Percentiles rank a stretch among this genome's conserved stretches.
Evolutionary conservation across 1,284 basidiomycete genomes (phyloP).

Genomic region (Flammula alnicola): DNA sequence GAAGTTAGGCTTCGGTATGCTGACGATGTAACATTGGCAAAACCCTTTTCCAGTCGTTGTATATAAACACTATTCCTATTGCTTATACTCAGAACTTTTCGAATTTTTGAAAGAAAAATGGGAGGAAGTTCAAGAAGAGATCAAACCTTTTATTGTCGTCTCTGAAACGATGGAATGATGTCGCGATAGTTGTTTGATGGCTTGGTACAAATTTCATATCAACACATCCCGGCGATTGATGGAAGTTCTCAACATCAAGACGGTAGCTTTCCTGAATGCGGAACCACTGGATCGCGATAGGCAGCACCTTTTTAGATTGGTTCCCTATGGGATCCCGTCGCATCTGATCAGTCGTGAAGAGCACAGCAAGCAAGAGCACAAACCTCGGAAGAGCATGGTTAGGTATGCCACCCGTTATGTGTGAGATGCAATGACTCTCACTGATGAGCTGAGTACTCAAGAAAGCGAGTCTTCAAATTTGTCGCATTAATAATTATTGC

Average conservation of each 20-base stretch:
- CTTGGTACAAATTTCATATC: conserved; percentile 6
- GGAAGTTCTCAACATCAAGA: not conserved
- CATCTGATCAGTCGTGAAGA: conserved; percentile 16
- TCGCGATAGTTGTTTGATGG: conserved; percentile 20
- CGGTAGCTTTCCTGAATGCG: not conserved
- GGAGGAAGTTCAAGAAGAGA: no score
- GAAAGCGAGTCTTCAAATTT: not conserved
- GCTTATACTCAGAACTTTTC: not conserved
- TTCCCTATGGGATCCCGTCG: not conserved
- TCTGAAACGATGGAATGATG: conserved; percentile 24
- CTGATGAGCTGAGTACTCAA: no score
- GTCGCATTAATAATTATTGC: conserved; percentile 15
- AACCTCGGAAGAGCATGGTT: no score
- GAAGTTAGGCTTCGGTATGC: conserved; percentile 2
- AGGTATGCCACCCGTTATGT: no score
- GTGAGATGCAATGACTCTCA: no score
- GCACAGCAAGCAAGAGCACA: conserved; percentile 16
- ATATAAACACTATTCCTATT: not conserved
- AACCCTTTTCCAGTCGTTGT: not conserved
- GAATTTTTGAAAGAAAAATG: not conserved
- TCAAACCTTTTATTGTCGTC: no score
- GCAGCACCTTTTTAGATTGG: conserved; percentile 1
- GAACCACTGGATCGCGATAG: conserved; percentile 12
- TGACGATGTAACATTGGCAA: not conserved
- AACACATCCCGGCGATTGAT: conserved; percentile 13